Base-by-base conservation (phyloP, 2,329 filamentous ascomycete species). In the Fusarium algeriense region DNA sequence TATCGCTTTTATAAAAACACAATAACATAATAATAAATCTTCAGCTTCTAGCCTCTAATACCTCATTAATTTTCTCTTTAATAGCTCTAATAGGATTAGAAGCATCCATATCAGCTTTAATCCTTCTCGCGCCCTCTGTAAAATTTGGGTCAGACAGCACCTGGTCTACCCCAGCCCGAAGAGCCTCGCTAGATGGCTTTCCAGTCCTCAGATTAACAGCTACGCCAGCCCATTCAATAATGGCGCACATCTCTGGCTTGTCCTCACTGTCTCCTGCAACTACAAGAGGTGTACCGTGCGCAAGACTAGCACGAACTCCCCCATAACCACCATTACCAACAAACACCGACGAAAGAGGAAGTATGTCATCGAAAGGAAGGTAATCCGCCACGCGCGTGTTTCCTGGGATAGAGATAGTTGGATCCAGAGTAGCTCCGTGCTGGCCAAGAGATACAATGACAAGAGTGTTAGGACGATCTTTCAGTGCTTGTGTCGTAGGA, bases 191-290 rank as follows among this genome's bases (percentile, higher is more conserved):
- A 23, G 57, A 45, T 4, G 57, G 57, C 7, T 10, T 54, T 54
- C 48, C 57, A 2, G 48, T 60, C 32, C 48, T 44, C 5, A 60
- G 57, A 12, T 60, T 60, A 10, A 60, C 40, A 45, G 57, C 40
- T 3, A 60, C 57, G 44, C 48, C 48, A 23, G 48, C 57, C 57
- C 57, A 60, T 19, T 60, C 57, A 10, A 45, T 41, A n/a, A 60
- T 60, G 34, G 57, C 48, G 10, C 32, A 54, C 48, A 54, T 60
- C 32, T 60, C 57, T 11, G 48, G 17, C 40, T 60, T 60, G 23
- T 60, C 57, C 48, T 60, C 57, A 26, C 48, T 60, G 9, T 54
- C 48, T 11, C 57, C 57, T 32, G 57, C 57, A 38, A 60, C 57
- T 4, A 60, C 57, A 4, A 60, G n/a, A 15, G 48, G 57, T 17